Conservation (phyloP, 2,329 filamentous ascomycete genomes). For the Dactylellina drechsleri region DNA sequence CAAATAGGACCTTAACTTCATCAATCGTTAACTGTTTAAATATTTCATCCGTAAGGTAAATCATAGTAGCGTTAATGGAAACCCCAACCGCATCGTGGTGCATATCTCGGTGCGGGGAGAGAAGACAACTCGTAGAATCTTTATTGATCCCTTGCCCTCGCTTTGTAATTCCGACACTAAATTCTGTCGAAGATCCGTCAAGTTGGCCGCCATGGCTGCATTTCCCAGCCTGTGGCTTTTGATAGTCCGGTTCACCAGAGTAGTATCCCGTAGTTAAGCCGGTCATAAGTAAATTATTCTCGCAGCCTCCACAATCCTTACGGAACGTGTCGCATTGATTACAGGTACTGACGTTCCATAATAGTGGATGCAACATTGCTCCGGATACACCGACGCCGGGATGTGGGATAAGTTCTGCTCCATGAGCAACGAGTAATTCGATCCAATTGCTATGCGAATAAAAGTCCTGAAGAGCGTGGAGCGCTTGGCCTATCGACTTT, state of each 20-base stretch:
- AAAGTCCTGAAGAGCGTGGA: constrained; percentile 50
- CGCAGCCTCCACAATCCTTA: constrained; percentile 10
- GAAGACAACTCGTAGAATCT: constrained; percentile 25
- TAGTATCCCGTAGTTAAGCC: constrained; percentile 44
- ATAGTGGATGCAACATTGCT: constrained; percentile 36
- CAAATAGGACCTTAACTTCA: constrained; percentile 15
- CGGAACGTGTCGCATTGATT: background rate
- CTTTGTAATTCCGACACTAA: background rate
- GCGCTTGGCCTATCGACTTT: constrained; percentile 34
- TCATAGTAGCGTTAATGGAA: constrained; percentile 21
- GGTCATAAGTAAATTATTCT: constrained; percentile 8
- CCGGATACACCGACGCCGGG: constrained; percentile 33
- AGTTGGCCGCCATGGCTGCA: constrained; percentile 43
- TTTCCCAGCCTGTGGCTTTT: constrained; percentile 19
- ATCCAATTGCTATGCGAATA: constrained; percentile 49
- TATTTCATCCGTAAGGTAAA: constrained; percentile 17
- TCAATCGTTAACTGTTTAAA: constrained; percentile 9
- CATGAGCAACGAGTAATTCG: constrained; percentile 11
- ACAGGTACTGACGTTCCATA: constrained; percentile 16
- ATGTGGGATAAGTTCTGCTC: constrained; percentile 12
- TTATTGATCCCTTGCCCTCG: constrained; percentile 52
- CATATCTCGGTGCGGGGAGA: constrained; percentile 19
- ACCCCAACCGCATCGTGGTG: constrained; percentile 16
- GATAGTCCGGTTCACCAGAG: constrained; percentile 21
- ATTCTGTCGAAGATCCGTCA: constrained; percentile 11